These are phyloP conservation scores for Cutaneotrichosporon spelunceum DNA, from an alignment of 1,284 basidiomycete genomes.

Conservation along the genomic window DNA sequence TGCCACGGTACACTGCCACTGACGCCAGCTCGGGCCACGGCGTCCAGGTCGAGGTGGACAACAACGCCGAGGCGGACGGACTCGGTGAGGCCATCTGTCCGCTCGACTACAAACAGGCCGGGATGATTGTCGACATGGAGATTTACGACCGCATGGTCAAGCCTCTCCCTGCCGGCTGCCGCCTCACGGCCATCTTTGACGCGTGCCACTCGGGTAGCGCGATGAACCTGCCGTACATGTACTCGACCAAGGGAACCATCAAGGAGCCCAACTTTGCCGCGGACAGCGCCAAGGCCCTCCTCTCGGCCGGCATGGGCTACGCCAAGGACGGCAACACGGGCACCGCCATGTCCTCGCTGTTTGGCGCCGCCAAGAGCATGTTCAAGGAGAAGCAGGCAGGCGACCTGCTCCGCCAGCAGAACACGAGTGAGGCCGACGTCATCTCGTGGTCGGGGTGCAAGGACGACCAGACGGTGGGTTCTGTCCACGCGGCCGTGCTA, in stretches of 20 bases:
- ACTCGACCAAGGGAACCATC: constrained; percentile 88
- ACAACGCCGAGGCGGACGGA: constrained; percentile 56
- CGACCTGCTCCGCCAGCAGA: constrained; percentile 45
- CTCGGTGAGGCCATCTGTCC: constrained; percentile 70
- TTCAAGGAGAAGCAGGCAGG: constrained; percentile 34
- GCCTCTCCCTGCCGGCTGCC: constrained; percentile 37
- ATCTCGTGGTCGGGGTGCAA: constrained; percentile 79
- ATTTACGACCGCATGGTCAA: constrained; percentile 57
- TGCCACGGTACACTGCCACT: not conserved
- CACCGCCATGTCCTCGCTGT: constrained; percentile 60
- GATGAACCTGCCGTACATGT: constrained; percentile 58
- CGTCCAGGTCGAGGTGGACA: constrained; percentile 66
- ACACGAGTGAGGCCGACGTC: constrained; percentile 74
- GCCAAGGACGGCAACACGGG: constrained; percentile 64
- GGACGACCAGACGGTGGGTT: constrained; percentile 69
- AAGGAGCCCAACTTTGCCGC: constrained; percentile 83
- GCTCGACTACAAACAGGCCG: constrained; percentile 66
- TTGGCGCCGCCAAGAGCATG: constrained; percentile 34
- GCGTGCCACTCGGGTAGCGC: constrained; percentile 43
- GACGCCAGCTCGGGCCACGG: constrained; percentile 64
- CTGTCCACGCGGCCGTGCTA: not conserved
- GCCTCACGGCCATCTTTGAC: no score
- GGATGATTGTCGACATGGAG: constrained; percentile 71
- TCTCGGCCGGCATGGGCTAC: constrained; percentile 53
- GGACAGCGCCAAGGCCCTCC: constrained; percentile 70